Evolutionary conservation across 2,329 filamentous ascomycete genomes (phyloP).

Genomic region (Cladosporium sp.): DNA sequence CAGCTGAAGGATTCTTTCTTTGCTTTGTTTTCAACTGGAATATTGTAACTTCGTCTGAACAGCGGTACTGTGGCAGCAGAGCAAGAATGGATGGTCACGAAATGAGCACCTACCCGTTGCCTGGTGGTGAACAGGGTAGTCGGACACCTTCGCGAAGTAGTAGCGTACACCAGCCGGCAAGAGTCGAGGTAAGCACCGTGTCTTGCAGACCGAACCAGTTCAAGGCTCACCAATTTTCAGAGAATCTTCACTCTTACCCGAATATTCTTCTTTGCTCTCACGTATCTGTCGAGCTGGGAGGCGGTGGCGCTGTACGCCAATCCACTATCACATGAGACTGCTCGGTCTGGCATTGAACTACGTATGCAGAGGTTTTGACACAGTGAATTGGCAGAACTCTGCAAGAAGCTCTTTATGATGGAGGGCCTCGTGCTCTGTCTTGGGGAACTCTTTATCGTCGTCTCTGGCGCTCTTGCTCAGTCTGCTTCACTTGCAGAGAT

Average conservation of each 20-base stretch:
- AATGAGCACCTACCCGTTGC: no score
- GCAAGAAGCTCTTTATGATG: conserved; percentile 21
- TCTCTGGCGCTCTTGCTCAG: conserved; percentile 21
- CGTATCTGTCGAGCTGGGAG: conserved; percentile 26
- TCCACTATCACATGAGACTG: background rate
- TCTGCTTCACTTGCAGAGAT: conserved; percentile 24
- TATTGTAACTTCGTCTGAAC: no score
- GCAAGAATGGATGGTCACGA: no score
- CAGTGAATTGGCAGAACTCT: conserved; percentile 16
- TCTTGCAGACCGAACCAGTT: no score
- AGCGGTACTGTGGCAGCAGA: no score
- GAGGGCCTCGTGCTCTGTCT: conserved; percentile 22
- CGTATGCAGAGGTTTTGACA: background rate
- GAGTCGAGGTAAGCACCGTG: no score
- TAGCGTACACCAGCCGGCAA: no score
- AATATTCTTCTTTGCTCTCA: conserved; percentile 23
- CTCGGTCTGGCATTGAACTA: no score
- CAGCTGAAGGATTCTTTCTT: no score
- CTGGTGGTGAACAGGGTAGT: no score
- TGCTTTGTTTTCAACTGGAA: no score
- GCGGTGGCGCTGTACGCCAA: conserved; percentile 16
- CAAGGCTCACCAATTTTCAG: background rate
- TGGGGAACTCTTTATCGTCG: conserved; percentile 25
- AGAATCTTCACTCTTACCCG: conserved; percentile 24
- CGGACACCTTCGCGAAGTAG: no score